Evolutionary conservation across 331 rosid genomes (phyloP).

Genomic region (Pyrus hybrid): DNA sequence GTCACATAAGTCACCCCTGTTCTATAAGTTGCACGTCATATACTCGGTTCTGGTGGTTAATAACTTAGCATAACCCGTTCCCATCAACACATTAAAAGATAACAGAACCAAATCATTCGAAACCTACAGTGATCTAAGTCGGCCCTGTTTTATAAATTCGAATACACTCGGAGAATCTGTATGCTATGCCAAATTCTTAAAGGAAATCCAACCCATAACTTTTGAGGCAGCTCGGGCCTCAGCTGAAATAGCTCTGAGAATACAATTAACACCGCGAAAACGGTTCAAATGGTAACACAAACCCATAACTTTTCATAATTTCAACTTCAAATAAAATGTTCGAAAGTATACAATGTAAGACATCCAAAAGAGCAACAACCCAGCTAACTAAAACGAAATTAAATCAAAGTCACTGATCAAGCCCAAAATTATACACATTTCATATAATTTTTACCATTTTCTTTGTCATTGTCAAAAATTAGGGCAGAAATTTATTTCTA

Average conservation of each 20-base stretch:
- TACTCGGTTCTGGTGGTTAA: not conserved
- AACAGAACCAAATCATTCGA: slow-evolving; percentile 4
- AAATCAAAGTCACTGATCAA: not conserved
- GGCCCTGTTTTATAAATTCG: not conserved
- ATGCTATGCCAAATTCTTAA: not conserved
- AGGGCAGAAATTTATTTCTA: not conserved
- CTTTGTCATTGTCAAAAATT: not conserved
- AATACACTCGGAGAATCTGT: not conserved
- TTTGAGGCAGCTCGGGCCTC: not conserved
- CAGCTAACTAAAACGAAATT: not conserved
- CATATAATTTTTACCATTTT: not conserved
- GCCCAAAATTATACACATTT: not conserved
- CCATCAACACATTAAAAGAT: not conserved
- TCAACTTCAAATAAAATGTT: not conserved
- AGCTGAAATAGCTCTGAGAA: not conserved
- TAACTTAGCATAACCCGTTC: not conserved
- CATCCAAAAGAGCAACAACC: not conserved
- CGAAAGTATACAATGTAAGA: not conserved
- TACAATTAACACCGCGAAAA: not conserved
- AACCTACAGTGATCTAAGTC: not conserved
- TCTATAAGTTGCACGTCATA: not conserved
- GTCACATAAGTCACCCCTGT: not conserved
- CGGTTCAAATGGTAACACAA: not conserved
- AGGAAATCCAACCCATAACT: not conserved
- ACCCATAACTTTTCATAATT: not conserved